Evolutionary conservation across 345 rosid genomes (phyloP).

Genomic region (Gossypium australe): DNA sequence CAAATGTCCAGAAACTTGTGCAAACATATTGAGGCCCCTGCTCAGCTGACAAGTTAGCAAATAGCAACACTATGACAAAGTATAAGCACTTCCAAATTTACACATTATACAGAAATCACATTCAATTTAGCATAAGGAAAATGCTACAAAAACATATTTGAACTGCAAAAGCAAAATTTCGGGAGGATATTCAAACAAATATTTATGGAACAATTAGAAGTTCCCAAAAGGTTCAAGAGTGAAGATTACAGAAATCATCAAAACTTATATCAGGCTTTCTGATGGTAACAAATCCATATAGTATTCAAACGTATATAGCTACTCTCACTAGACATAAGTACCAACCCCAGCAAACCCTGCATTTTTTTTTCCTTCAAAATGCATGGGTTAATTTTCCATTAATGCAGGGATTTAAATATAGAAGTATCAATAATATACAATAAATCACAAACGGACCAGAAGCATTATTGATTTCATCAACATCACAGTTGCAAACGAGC

Average conservation of each 20-base stretch:
- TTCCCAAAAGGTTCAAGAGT: neutral
- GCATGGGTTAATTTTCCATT: neutral
- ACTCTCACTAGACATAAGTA: neutral
- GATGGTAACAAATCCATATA: neutral
- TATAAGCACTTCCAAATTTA: constrained; percentile 1
- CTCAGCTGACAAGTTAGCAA: constrained; percentile 22
- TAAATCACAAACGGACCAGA: neutral
- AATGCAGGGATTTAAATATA: neutral
- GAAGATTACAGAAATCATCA: neutral
- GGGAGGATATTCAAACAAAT: neutral
- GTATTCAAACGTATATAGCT: neutral
- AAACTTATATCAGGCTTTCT: neutral
- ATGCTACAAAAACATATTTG: neutral
- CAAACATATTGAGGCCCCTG: constrained; percentile 99
- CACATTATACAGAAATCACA: neutral
- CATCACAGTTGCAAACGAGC: neutral
- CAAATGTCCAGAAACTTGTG: constrained; percentile 90
- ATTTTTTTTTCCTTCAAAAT: neutral
- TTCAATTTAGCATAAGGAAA: neutral
- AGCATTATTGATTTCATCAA: neutral
- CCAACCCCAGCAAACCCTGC: neutral
- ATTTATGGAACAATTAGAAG: neutral
- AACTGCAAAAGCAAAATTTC: neutral
- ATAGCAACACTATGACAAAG: neutral
- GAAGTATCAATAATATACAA: neutral